Percentiles rank a stretch among this genome's conserved stretches.
Evolutionary conservation across 768 basidiomycete species (phyloP).

Genomic region (Melanogaster broomeanus): DNA sequence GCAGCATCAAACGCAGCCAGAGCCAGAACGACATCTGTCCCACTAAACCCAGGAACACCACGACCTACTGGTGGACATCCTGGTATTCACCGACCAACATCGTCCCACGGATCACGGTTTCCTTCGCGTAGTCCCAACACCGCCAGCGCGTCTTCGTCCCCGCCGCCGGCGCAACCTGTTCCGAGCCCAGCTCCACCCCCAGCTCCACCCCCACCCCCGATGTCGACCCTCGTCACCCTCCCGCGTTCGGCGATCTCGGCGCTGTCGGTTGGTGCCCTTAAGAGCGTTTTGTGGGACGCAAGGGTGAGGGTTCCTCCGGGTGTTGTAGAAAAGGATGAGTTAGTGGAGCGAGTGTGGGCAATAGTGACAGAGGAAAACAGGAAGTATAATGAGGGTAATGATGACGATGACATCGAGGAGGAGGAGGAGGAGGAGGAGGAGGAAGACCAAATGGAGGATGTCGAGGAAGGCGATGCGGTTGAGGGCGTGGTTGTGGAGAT

Average conservation of each 20-base stretch:
- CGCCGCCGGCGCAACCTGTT: constrained; percentile 15
- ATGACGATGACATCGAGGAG: constrained; percentile 7
- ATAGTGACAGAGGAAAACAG: constrained; percentile 67
- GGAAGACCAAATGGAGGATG: constrained; percentile 33
- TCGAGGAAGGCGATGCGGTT: constrained; percentile 18
- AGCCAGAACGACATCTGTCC: constrained; percentile 23
- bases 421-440: constrained; percentile 29
- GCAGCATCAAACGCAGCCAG: constrained; percentile 10
- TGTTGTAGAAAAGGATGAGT: constrained; percentile 83
- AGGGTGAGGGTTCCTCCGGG: constrained; percentile 57
- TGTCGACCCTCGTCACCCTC: constrained; percentile 69
- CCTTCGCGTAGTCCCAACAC: constrained; percentile 8
- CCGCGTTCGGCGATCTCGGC: constrained; percentile 52
- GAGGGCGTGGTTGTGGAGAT: constrained; percentile 17
- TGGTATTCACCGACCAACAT: constrained; percentile 14
- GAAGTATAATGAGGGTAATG: constrained; percentile 46
- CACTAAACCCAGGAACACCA: constrained; percentile 11
- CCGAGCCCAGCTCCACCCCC: constrained; percentile 42
- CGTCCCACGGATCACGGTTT: constrained; percentile 16
- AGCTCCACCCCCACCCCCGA: constrained; percentile 49
- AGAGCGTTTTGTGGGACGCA: constrained; percentile 77
- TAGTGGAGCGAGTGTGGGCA: constrained; percentile 68
- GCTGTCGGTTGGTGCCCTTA: constrained; percentile 72
- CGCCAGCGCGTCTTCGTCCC: constrained; percentile 16
- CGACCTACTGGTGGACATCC: constrained; percentile 3